These are phyloP conservation scores for Solanum corneliomulleri DNA, from an alignment of 257 asterid genomes.

Conservation along the genomic window DNA sequence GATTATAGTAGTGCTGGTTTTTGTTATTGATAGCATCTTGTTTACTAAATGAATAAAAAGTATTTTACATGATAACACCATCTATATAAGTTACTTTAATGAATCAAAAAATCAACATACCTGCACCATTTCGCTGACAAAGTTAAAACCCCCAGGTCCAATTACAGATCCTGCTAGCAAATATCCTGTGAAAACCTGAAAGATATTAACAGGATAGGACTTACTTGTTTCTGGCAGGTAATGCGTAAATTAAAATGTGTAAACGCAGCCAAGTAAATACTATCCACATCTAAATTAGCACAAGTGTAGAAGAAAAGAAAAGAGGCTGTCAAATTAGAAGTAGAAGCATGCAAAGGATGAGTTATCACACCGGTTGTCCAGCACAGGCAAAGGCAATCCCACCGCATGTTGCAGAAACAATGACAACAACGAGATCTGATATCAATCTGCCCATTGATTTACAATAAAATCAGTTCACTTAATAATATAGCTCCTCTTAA, in stretches of 20 bases:
- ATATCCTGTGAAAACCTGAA: constrained; percentile 85
- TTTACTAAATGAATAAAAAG: neutral
- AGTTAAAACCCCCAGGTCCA: constrained; percentile 80
- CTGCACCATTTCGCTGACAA: constrained; percentile 87
- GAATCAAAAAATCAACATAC: constrained; percentile 24
- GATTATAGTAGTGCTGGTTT: neutral
- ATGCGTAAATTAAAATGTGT: neutral
- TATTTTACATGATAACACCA: neutral
- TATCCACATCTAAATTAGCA: neutral
- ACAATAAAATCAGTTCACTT: neutral
- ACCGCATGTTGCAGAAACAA: constrained; percentile 89
- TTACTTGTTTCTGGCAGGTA: neutral
- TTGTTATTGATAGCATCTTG: neutral
- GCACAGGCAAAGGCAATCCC: constrained; percentile 85
- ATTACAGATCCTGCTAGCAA: constrained; percentile 75
- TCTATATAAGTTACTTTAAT: neutral
- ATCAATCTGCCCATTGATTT: constrained; percentile 38
- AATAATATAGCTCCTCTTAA: neutral
- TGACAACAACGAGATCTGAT: constrained; percentile 76
- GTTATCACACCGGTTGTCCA: constrained; percentile 71
- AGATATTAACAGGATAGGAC: neutral
- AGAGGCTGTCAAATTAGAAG: neutral
- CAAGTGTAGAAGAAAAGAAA: neutral
- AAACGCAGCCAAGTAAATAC: neutral
- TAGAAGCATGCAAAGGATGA: neutral